phyloP scores from a whole-genome alignment of 2,329 filamentous ascomycete genomes.

The Aureobasidium lini region DNA sequence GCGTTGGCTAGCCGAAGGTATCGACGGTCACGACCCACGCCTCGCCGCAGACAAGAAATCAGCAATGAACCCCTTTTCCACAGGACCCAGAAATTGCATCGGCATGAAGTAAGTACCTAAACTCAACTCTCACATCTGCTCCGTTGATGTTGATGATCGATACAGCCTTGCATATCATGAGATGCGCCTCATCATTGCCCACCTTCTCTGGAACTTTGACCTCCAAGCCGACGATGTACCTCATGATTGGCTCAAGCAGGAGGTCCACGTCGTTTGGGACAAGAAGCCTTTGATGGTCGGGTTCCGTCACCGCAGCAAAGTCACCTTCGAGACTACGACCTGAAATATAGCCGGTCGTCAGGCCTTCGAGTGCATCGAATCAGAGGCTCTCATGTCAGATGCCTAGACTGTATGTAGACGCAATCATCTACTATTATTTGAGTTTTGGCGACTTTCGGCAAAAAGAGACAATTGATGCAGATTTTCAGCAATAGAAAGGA shows the following conservation, averaged over 20 bases:
- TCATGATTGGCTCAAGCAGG: slow-evolving; percentile 24
- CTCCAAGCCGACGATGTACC: slow-evolving; percentile 21
- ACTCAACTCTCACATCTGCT: background rate
- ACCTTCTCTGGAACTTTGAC: slow-evolving; percentile 32
- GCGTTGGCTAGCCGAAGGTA: slow-evolving; percentile 23
- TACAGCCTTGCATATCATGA: slow-evolving; percentile 29
- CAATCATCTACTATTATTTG: too few relatives aligned
- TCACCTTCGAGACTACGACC: too few relatives aligned
- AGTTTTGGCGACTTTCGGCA: too few relatives aligned
- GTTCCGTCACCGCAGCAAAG: background rate
- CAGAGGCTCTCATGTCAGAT: too few relatives aligned
- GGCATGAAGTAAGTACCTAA: slow-evolving; percentile 18
- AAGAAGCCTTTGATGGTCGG: slow-evolving; percentile 21
- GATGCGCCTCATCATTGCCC: slow-evolving; percentile 30
- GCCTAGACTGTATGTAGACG: too few relatives aligned
- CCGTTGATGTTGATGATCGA: background rate
- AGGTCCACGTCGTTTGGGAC: slow-evolving; percentile 25
- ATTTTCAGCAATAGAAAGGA: too few relatives aligned
- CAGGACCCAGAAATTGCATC: slow-evolving; percentile 25
- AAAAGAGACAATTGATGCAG: too few relatives aligned
- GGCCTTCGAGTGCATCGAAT: too few relatives aligned
- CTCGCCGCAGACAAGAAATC: slow-evolving; percentile 23
- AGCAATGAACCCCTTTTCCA: slow-evolving; percentile 24
- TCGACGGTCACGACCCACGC: background rate
- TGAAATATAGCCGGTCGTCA: too few relatives aligned